Evolutionary conservation across 179 eudicot species (phyloP), one percentile per base, ranked within the genome.

Genomic region (Dionaea muscipula): DNA sequence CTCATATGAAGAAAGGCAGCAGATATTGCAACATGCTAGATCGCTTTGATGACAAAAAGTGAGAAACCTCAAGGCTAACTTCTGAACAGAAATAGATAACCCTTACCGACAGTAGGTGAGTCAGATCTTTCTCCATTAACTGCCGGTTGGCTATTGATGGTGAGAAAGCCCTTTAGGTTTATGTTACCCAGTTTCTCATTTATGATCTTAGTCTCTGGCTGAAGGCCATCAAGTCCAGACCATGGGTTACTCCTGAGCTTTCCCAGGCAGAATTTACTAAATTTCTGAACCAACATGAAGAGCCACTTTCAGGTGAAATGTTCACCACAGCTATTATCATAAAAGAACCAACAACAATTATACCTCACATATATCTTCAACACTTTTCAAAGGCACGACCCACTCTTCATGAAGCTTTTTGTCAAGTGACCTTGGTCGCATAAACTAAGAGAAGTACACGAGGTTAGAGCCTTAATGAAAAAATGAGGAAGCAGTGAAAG

Each of bases 171-270:
- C 76, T 84, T 91, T 26, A 40, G 27, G 62, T 91, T 91, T 15
- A 91, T 72, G 61, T 48, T 64, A 41, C 66, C 81, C 54, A 91
- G 72, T 28, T 84, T 75, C 40, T 91, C 88, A 64, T 80, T 72
- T 13, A 91, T 91, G 65, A 81, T 84, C 69, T 78, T 82, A 56
- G 98, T 86, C 74, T 91, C 98, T 63, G 98, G 88, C 76, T 91
- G 98, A 78, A 91, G 95, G 60, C 89, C 94, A 60, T 87, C 98
- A 28, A 91, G 56, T 61, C 86, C 95, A 35, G 95, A 91, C 98
- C 98, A 91, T 0, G 98, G 98, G 67, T 69, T 86, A 57, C 78
- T 91, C 77, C 22, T 81, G 66, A 91, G 76, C 68, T 84, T 75
- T 54, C 98, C 98, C 28, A 77, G 80, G 76, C 94, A 91, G 74